Evolutionary conservation across 108 stramenopile species (phyloP).

Genomic region (Conticribra guillardii): DNA sequence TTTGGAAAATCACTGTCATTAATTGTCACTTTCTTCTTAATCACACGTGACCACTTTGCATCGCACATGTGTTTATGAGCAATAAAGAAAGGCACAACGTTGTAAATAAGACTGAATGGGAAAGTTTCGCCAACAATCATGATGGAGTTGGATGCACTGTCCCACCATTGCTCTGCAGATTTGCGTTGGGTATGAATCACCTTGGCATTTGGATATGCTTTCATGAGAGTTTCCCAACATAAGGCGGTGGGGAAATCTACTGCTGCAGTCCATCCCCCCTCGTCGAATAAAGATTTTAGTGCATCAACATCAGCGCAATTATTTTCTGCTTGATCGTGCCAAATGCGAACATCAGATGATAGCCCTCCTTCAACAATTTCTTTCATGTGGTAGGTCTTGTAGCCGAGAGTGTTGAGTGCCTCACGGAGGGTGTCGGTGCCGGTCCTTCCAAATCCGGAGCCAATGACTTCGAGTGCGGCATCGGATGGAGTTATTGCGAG

Average conservation of each 20-base stretch:
- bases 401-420: slow-evolving; percentile 15
- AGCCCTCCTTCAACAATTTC: neutral
- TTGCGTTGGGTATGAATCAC: slow-evolving; percentile 17
- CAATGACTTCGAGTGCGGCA: slow-evolving; percentile 18
- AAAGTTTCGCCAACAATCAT: neutral
- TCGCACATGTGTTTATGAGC: slow-evolving; percentile 1
- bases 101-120: neutral
- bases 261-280: slow-evolving; percentile 19
- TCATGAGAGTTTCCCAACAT: slow-evolving; percentile 5
- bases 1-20: slow-evolving; percentile 5
- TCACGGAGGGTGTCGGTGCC: slow-evolving; percentile 17
- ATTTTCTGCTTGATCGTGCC: slow-evolving; percentile 5
- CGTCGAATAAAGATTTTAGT: slow-evolving; percentile 9
- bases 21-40: neutral
- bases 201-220: slow-evolving; percentile 17
- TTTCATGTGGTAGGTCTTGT: slow-evolving; percentile 29
- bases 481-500: neutral
- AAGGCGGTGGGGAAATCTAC: slow-evolving; percentile 20
- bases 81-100: slow-evolving; percentile 10
- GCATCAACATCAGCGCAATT: slow-evolving; percentile 12
- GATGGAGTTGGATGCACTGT: slow-evolving; percentile 5
- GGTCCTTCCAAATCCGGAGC: slow-evolving; percentile 24
- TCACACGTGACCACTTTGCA: neutral
- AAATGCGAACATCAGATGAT: neutral
- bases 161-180: slow-evolving; percentile 27